A percentile compares a stretch with the other conserved stretches of the same genome.
Conservation (phyloP, 116 monocot species). For the Dioscorea cayenensis region DNA sequence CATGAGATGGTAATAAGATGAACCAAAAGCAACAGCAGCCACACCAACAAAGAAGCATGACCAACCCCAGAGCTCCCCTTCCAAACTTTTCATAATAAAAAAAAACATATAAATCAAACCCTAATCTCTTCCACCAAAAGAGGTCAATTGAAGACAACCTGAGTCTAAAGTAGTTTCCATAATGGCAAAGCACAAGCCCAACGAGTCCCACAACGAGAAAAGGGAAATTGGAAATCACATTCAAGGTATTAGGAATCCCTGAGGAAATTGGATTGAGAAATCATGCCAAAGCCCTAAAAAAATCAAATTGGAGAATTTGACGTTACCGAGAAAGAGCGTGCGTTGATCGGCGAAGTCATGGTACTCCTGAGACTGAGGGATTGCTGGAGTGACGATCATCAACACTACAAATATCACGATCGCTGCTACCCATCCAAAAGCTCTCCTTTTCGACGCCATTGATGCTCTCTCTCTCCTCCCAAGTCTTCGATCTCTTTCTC, state of each 20-base stretch:
- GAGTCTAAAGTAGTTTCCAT: slow-evolving; percentile 53
- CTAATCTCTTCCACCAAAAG: not conserved
- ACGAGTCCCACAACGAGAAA: slow-evolving; percentile 72
- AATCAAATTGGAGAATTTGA: not conserved
- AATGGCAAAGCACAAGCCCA: slow-evolving; percentile 66
- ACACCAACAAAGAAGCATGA: slow-evolving; percentile 78
- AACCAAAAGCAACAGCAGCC: slow-evolving; percentile 77
- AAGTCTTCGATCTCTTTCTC: not conserved
- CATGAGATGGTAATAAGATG: slow-evolving; percentile 84
- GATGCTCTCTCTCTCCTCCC: not conserved
- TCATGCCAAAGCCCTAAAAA: not conserved
- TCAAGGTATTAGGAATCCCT: slow-evolving; percentile 92
- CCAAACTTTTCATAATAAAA: slow-evolving; percentile 42
- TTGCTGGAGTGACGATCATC: slow-evolving; percentile 84
- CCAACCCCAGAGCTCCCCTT: slow-evolving; percentile 88
- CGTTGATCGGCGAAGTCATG: slow-evolving; percentile 92
- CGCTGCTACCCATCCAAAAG: slow-evolving; percentile 47
- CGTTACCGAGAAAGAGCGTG: slow-evolving; percentile 53
- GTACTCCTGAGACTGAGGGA: slow-evolving; percentile 86
- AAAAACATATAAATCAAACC: not conserved
- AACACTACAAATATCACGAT: slow-evolving; percentile 64
- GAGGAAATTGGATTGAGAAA: slow-evolving; percentile 13
- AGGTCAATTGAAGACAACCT: slow-evolving; percentile 28
- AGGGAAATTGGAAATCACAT: slow-evolving; percentile 88
- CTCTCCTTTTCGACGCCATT: slow-evolving; percentile 32